phyloP scores from a whole-genome alignment of 768 basidiomycete species.

The Pholiota microspora region DNA sequence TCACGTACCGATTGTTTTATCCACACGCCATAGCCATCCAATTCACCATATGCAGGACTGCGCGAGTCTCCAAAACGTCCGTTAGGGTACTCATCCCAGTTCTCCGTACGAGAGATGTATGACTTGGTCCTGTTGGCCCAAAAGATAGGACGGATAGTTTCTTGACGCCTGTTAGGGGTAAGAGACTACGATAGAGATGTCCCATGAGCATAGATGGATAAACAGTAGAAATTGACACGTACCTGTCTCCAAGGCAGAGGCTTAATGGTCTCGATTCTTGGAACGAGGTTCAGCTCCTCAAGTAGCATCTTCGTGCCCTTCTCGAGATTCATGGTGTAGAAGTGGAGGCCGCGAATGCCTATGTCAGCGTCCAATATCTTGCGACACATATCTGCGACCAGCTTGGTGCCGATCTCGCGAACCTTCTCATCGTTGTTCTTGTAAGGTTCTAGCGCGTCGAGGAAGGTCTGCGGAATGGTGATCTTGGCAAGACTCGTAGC shows the following conservation, averaged over 20 bases:
- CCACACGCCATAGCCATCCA: slow-evolving; percentile 94
- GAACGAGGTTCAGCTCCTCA: slow-evolving; percentile 87
- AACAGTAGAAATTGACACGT: slow-evolving; percentile 14
- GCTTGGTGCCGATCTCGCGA: slow-evolving; percentile 86
- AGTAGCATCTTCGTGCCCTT: slow-evolving; percentile 94
- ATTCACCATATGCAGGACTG: slow-evolving; percentile 96
- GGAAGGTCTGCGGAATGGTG: slow-evolving; percentile 69
- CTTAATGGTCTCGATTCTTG: slow-evolving; percentile 86
- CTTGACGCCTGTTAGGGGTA: slow-evolving; percentile 86
- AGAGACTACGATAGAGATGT: slow-evolving; percentile 58
- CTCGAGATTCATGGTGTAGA: slow-evolving; percentile 98
- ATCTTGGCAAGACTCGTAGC: slow-evolving; percentile 79
- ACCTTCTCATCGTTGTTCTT: slow-evolving; percentile 94
- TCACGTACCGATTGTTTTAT: slow-evolving; percentile 78
- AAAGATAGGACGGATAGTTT: slow-evolving; percentile 96
- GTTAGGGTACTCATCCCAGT: slow-evolving; percentile 99
- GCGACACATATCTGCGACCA: slow-evolving; percentile 93
- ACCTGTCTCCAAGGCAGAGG: slow-evolving; percentile 98
- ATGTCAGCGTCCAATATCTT: slow-evolving; percentile 76
- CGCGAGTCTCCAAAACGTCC: slow-evolving; percentile 97
- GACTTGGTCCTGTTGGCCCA: slow-evolving; percentile 98
- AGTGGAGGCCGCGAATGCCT: slow-evolving; percentile 88
- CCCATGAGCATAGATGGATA: neutral
- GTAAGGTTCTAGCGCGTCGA: slow-evolving; percentile 79
- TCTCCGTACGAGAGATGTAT: slow-evolving; percentile 93